phyloP scores from a whole-genome alignment of 2,329 filamentous ascomycete genomes.

The Camillea tinctor region DNA sequence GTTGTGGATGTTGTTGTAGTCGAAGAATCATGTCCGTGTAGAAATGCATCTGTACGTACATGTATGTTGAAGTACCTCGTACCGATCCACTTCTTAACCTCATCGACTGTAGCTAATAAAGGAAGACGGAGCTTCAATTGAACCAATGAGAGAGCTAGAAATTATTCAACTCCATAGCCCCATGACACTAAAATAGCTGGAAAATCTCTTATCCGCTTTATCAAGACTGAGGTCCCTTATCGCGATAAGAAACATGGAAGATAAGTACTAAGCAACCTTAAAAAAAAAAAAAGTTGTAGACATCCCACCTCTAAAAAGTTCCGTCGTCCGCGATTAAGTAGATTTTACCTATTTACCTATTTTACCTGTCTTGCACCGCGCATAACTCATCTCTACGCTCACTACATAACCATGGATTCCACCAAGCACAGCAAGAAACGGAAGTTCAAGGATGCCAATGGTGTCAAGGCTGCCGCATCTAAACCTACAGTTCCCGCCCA shows the following conservation, averaged over 20 bases:
- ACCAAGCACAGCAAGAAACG: slow-evolving; percentile 42
- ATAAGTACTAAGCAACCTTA: no score
- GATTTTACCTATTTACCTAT: no score
- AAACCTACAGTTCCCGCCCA: slow-evolving; percentile 26
- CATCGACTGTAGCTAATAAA: not conserved
- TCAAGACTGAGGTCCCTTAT: not conserved
- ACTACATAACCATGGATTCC: slow-evolving; percentile 27
- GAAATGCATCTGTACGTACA: no score
- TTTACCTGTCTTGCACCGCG: slow-evolving; percentile 1
- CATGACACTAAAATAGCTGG: not conserved
- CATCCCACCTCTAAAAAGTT: slow-evolving; percentile 9
- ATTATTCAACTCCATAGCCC: not conserved
- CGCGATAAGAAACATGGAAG: not conserved
- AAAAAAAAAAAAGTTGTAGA: slow-evolving; percentile 1
- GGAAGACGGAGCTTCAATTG: not conserved
- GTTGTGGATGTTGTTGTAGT: no score
- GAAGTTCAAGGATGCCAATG: slow-evolving; percentile 36
- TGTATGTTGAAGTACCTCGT: not conserved
- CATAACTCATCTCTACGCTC: not conserved
- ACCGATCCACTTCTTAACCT: not conserved
- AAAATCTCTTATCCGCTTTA: not conserved
- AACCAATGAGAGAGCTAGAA: slow-evolving; percentile 5
- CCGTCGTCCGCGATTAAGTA: not conserved
- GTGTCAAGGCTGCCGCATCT: slow-evolving; percentile 28
- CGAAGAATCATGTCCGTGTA: no score